Conservation (phyloP, 371 early-diverging fungal species). For the Zychaea mexicana region DNA sequence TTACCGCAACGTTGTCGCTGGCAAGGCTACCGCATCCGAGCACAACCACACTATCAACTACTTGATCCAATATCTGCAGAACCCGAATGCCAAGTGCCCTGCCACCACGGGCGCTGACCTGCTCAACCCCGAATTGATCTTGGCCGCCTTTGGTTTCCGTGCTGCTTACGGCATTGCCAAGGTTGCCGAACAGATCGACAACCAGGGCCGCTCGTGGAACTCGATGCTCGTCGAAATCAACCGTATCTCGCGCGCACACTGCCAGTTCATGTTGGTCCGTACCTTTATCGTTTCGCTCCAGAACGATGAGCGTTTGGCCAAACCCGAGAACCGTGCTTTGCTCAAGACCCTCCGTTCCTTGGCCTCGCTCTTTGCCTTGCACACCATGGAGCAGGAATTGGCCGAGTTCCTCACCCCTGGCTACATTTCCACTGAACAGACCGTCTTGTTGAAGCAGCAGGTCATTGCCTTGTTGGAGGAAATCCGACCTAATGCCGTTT, state of each 20-base stretch:
- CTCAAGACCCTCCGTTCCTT: conserved; percentile 43
- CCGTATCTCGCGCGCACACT: conserved; percentile 66
- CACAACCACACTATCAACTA: conserved; percentile 56
- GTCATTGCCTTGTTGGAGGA: conserved; percentile 54
- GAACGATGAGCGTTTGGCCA: conserved; percentile 28
- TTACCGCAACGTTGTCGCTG: conserved; percentile 49
- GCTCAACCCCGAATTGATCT: conserved; percentile 59
- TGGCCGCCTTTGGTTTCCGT: conserved; percentile 69
- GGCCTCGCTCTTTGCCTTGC: conserved; percentile 60
- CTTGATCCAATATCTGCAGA: conserved; percentile 45
- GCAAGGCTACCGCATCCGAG: conserved; percentile 50
- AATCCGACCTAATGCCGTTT: conserved; percentile 70
- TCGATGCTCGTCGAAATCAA: conserved; percentile 66
- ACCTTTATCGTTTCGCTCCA: conserved; percentile 56
- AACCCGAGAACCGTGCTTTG: conserved; percentile 35
- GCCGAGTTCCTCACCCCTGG: conserved; percentile 64
- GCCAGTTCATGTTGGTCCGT: conserved; percentile 62
- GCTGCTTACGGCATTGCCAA: conserved; percentile 59
- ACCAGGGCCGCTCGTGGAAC: conserved; percentile 63
- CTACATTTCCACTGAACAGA: conserved; percentile 48
- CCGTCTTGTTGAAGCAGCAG: conserved; percentile 41
- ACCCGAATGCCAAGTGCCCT: conserved; percentile 56
- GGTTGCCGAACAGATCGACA: conserved; percentile 55
- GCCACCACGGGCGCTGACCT: conserved; percentile 49
- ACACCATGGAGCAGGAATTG: conserved; percentile 66